A percentile compares a stretch with the other conserved stretches of the same genome.
These are phyloP conservation scores for Microstegium vimineum DNA, from an alignment of 176 grass and related monocot genomes.

Conservation along the genomic window DNA sequence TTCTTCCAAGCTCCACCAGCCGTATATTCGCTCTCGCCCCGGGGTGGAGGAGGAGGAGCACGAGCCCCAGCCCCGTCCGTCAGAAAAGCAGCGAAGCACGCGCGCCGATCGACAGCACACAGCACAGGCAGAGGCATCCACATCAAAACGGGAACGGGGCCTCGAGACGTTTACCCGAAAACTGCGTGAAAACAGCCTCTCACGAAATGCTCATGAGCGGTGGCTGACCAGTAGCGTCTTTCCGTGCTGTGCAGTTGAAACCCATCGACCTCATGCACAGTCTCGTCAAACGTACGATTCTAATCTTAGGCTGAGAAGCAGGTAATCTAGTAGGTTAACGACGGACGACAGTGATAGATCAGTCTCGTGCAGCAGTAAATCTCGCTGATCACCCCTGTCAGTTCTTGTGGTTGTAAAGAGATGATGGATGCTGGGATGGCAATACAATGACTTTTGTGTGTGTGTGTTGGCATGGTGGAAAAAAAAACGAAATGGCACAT, in stretches of 20 bases:
- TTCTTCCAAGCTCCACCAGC: background rate
- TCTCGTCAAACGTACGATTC: background rate
- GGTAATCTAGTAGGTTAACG: background rate
- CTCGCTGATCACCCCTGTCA: too few relatives aligned
- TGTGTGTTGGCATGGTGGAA: too few relatives aligned
- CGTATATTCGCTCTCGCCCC: slow-evolving; percentile 25
- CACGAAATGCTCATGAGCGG: slow-evolving; percentile 10
- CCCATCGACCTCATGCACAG: background rate
- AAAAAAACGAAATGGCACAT: too few relatives aligned
- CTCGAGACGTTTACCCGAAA: background rate
- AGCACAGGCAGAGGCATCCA: background rate
- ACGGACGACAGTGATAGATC: background rate
- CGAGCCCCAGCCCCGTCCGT: too few relatives aligned
- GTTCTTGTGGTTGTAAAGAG: too few relatives aligned
- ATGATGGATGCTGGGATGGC: too few relatives aligned
- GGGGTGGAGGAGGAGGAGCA: background rate
- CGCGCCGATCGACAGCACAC: background rate
- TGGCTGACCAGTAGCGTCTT: background rate
- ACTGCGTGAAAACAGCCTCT: background rate
- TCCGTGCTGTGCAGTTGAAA: slow-evolving; percentile 16
- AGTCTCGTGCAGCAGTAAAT: background rate
- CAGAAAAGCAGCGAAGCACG: slow-evolving; percentile 20
- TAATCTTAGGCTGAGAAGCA: too few relatives aligned
- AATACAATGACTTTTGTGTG: too few relatives aligned
- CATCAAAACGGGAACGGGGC: background rate